Base-by-base conservation (phyloP, 75 land plant species). In the Larix kaempferi region DNA sequence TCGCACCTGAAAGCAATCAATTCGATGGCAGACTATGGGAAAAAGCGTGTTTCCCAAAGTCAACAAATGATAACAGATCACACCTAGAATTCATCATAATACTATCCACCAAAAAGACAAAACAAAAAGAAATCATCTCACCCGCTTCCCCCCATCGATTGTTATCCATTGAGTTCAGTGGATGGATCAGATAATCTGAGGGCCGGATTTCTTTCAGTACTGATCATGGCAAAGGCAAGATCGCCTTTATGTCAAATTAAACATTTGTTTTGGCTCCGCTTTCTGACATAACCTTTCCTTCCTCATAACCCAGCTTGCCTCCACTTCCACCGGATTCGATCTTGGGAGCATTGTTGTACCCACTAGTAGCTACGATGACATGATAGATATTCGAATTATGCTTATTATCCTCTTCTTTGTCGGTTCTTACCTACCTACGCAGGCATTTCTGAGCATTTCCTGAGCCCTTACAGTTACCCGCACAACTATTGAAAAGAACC, bases 41-140 rank as follows among this genome's bases (percentile, higher is more conserved):
- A 69, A 69, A 69, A 44, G 73, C 73, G 73, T 21, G 73, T 21
- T 69, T 69, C 49, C 73, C 73, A 3, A 69, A 39, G 44, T 39
- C 73, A 69, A 69, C 73, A 69, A 37, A 65, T 65, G 69, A 65
- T 65, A 65, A 65, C 69, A 37, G 35, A 29, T 37, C 35, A 65
- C 69, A 65, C 69, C 25, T 62, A 25, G 22, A 62, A n/a, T 62
- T 62, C 65, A 62, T 62, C 73, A 69, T 69, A 69, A 69, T 69
- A 49, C 54, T 49, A 41, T 37, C 49, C 73, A 65, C 39, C 17
- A 65, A 37, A 41, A 41, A 44, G 49, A 41, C 49, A 69, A 69
- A 69, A 69, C 73, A 67, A 67, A 69, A 69, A 37, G 73, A 69
- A 69, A 69, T 69, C 69, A 33, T 65, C 69, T 65, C 73, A 41